Evolutionary conservation across 345 rosid species (phyloP).

Genomic region (Brassica nigra): DNA sequence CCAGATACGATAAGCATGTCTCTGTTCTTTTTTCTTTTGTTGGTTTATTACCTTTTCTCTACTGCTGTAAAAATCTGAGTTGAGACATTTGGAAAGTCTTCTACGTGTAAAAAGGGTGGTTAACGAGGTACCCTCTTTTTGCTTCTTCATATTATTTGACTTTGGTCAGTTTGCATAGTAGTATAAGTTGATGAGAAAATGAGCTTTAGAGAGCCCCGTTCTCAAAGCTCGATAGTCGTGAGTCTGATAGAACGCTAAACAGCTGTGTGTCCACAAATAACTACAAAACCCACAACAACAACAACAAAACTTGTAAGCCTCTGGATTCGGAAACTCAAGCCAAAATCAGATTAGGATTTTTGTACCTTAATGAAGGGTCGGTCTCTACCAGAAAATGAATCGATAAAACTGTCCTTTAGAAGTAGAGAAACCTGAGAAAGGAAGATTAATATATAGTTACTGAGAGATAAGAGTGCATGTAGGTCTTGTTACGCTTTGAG

Average conservation of each 20-base stretch:
- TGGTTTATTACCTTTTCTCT: slow-evolving; percentile 19
- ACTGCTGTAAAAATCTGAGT: slow-evolving; percentile 21
- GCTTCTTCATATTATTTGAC: slow-evolving; percentile 19
- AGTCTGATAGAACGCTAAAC: slow-evolving; percentile 71
- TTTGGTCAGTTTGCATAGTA: slow-evolving; percentile 21
- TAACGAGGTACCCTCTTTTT: neutral
- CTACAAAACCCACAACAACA: slow-evolving; percentile 48
- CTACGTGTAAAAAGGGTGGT: slow-evolving; percentile 20
- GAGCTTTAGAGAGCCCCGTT: slow-evolving; percentile 44
- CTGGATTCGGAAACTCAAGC: neutral
- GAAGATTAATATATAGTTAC: neutral
- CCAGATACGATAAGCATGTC: slow-evolving; percentile 26
- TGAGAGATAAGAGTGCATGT: neutral
- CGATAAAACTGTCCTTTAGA: slow-evolving; percentile 89
- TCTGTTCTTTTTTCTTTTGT: slow-evolving; percentile 9
- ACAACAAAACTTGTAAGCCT: slow-evolving; percentile 14
- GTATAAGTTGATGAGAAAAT: slow-evolving; percentile 31
- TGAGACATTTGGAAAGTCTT: slow-evolving; percentile 20
- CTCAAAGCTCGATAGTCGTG: slow-evolving; percentile 74
- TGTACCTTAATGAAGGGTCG: slow-evolving; percentile 77
- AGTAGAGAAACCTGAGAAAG: slow-evolving; percentile 82
- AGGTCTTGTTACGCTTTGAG: neutral
- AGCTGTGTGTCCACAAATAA: slow-evolving; percentile 79
- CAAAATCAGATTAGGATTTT: neutral
- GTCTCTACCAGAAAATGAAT: slow-evolving; percentile 81